Percentiles rank a stretch among this genome's conserved stretches.
Evolutionary conservation across 2,329 filamentous ascomycete species (phyloP).

Genomic region (Arthrobotrys sphaeroides): DNA sequence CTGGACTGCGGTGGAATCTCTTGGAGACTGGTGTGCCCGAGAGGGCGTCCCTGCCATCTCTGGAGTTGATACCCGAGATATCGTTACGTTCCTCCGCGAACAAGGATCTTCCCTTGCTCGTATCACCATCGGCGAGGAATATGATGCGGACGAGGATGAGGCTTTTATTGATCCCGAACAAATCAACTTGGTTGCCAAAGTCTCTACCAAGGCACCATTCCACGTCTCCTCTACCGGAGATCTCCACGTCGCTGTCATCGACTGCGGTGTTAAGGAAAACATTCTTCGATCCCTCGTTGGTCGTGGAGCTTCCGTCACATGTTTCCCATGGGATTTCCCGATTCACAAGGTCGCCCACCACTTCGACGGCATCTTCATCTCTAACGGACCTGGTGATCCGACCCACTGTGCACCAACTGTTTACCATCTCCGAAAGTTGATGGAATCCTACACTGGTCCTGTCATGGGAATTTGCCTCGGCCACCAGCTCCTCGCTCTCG

Average conservation of each 20-base stretch:
- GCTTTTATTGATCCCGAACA: constrained; percentile 92
- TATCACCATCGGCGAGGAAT: constrained; percentile 95
- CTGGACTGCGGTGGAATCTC: constrained; percentile 96
- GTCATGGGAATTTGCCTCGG: constrained; percentile 98
- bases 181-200: constrained; percentile 94
- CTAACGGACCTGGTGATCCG: constrained; percentile 96
- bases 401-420: constrained; percentile 95
- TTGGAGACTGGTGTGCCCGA: constrained; percentile 92
- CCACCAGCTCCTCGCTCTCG: constrained; percentile 92
- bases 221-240: constrained; percentile 87
- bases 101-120: constrained; percentile 94
- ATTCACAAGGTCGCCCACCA: constrained; percentile 98
- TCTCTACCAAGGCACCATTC: constrained; percentile 98
- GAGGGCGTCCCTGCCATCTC: constrained; percentile 97
- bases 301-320: constrained; percentile 89
- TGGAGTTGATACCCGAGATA: constrained; percentile 94
- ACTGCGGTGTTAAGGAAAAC: constrained; percentile 99
- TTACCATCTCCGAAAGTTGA: constrained; percentile 88
- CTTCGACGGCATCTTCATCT: constrained; percentile 98
- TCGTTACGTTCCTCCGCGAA: constrained; percentile 95
- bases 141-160: constrained; percentile 97
- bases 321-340: constrained; percentile 95
- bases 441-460: constrained; percentile 88
- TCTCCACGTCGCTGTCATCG: constrained; percentile 91
- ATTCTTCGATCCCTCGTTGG: constrained; percentile 93